Conservation (phyloP, 768 basidiomycete species). For the Trametes sanguinea region DNA sequence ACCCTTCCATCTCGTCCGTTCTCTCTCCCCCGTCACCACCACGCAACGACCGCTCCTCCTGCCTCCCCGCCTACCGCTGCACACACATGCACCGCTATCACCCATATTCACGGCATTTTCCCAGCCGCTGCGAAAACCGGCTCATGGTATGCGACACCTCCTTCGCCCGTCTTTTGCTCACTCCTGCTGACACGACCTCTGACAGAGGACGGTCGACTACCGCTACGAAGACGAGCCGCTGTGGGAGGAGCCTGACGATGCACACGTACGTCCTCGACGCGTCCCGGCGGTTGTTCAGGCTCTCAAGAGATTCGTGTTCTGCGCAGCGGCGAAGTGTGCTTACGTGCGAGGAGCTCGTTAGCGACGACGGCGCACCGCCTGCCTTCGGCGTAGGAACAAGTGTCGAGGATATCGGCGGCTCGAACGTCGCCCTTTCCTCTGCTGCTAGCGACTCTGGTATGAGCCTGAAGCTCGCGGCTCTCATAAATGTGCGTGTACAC, state of each 20-base stretch:
- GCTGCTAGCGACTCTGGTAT: too few species aligned
- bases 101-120: not conserved
- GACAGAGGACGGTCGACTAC: not conserved
- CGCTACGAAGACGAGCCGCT: not conserved
- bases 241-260: not conserved
- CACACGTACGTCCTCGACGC: not conserved
- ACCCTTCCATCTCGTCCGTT: not conserved
- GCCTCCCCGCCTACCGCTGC: slow-evolving; percentile 12
- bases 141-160: not conserved
- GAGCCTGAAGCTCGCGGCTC: too few species aligned
- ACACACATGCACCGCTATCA: slow-evolving; percentile 7
- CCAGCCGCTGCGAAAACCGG: not conserved
- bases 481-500: too few species aligned
- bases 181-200: not conserved
- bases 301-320: not conserved
- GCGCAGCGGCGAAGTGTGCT: not conserved
- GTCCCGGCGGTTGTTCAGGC: not conserved
- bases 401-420: not conserved
- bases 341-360: not conserved
- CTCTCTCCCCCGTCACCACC: not conserved
- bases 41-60: not conserved
- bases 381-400: not conserved
- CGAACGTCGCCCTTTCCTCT: not conserved
- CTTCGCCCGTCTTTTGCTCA: not conserved
- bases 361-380: not conserved